Evolutionary conservation across 495 filamentous ascomycete genomes (phyloP), one percentile per base, ranked within the genome.

Genomic region (Trichoderma asperelloides): DNA sequence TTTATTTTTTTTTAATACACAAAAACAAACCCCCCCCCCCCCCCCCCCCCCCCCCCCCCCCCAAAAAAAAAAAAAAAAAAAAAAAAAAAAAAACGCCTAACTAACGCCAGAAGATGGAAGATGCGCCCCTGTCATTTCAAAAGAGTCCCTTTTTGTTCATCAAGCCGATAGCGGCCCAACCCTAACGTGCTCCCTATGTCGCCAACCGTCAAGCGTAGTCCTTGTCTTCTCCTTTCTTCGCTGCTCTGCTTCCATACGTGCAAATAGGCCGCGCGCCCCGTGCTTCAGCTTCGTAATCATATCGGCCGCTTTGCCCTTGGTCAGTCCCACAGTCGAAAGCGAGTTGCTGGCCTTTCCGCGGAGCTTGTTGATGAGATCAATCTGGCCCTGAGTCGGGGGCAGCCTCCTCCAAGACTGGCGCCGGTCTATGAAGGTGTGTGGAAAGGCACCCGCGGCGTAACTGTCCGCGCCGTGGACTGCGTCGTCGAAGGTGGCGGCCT

Each of bases 241-340:
- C 74, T 78, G 82, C 21, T 77, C 77, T 0, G 79, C 81, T 72
- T 83, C 78, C 18, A 86, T 70, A 62, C 74, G 74, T 8, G 84
- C 77, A 71, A 89, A 94, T 45, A 85, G 82, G 13, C 89, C 89
- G 70, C 86, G 86, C 12, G 90, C 91, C 0, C 95, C 95, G 74
- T 91, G 88, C 70, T 88, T 92, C 67, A 97, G 70, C 73, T 96
- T 96, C 2, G 90, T 96, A 68, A 98, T 96, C 85, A 97, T 92
- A 78, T 98, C 95, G 23, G 83, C 83, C 40, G 95, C 96, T 71
- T 86, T 84, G 1, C 95, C 95, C 66, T 92, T 91, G 5, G 86
- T 96, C 51, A 97, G 67, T 39, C 85, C 81, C 1, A 72, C 74
- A 0, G 76, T 47, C n/a, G 69, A 79, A 21, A 95, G 72, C 63